Base-by-base conservation (phyloP, 352 stramenopile species). In the Phytophthora aleatoria region DNA sequence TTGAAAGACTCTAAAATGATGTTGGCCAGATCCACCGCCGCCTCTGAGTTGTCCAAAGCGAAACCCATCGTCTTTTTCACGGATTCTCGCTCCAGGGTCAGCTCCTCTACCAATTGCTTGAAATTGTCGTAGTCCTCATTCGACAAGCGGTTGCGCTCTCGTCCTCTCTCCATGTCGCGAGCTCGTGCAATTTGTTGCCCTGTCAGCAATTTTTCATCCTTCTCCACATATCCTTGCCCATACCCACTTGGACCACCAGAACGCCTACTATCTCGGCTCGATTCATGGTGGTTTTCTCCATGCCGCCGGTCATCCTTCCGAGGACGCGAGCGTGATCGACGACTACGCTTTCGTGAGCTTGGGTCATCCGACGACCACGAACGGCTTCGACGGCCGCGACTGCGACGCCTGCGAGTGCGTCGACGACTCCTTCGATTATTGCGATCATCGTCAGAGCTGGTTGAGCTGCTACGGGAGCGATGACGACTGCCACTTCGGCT, bases 21-120 rank as follows among this genome's bases (percentile, higher is more conserved):
- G 35, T 77, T 54, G 15, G 90, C 83, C 50, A 94, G 64, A 51
- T 94, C 85, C 20, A 88, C 73, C 5, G 85, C 83, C 1, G 79
- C 83, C 47, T 94, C 85, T 9, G 85, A 91, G 41, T 94, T 88
- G 61, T 94, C 85, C 61, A 94, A 69, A 9, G 78, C 78, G 58
- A 90, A 94, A 26, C 83, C 85, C 85, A 94, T 94, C 2, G 73
- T 71, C 38, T 74, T 71, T 61, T 91, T 90, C 27, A 94, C 77
- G 2, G 78, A 81, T 56, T 87, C 78, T 33, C 85, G 76, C 47
- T 94, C 85, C 26, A 94, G 53, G 6, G 83, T 90, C 35, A 91
- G 31, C 0, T 57, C 50, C 3, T 45, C 47, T 36, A 94, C 41
- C 44, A 89, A 62, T 9, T 61, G 57, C 28, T 77, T 69, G 13